Percentiles rank a stretch among this genome's conserved stretches.
Conservation (phyloP, 2,329 filamentous ascomycete genomes). For the Ophiostoma ulmi region DNA sequence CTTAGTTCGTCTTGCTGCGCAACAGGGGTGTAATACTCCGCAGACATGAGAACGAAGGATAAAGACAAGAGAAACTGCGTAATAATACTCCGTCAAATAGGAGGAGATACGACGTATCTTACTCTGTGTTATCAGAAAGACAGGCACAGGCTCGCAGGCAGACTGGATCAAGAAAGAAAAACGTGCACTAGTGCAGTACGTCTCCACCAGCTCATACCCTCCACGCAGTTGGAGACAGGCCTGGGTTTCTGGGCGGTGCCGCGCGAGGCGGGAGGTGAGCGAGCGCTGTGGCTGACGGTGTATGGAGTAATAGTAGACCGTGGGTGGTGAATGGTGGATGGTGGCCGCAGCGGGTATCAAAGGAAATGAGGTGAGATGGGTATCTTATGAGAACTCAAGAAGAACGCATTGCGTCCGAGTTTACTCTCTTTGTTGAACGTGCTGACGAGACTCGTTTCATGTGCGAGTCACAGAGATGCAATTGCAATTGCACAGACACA, state of each 20-base stretch:
- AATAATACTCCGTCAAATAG: not conserved
- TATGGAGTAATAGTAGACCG: too few species aligned
- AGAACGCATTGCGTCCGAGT: not conserved
- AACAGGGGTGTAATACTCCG: not conserved
- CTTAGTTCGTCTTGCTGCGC: too few species aligned
- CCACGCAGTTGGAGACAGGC: constrained; percentile 1
- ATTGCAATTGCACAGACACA: not conserved
- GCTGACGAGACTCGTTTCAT: not conserved
- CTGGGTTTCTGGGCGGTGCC: constrained; percentile 1
- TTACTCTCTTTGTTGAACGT: not conserved
- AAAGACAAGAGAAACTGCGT: too few species aligned
- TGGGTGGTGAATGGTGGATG: too few species aligned
- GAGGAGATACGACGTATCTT: constrained; percentile 5
- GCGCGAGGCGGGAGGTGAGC: constrained; percentile 5
- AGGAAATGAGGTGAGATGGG: not conserved
- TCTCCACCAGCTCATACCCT: constrained; percentile 6
- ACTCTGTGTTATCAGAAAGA: not conserved
- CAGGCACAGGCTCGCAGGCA: not conserved
- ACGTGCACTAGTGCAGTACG: constrained; percentile 7
- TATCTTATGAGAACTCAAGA: too few species aligned
- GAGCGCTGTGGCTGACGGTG: not conserved
- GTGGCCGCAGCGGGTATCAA: not conserved
- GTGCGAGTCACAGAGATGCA: not conserved
- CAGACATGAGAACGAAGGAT: too few species aligned
- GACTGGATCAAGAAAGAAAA: constrained; percentile 9